phyloP scores from a whole-genome alignment of 2,329 filamentous ascomycete species.

The Neofusicoccum umdonicola region DNA sequence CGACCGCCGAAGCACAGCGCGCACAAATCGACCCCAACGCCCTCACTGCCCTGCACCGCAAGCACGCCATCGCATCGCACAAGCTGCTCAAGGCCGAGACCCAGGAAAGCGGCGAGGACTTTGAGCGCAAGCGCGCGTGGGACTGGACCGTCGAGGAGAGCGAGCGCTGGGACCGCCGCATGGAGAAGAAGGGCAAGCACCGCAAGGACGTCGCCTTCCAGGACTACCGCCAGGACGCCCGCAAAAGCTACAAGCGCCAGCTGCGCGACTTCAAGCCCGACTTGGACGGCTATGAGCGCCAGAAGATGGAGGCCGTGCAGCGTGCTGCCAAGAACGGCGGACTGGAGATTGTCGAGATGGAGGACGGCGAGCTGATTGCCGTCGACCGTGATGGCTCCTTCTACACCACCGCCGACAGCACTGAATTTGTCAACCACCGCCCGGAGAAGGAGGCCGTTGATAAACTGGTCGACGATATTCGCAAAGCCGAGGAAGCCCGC shows the following conservation, averaged over 20 bases:
- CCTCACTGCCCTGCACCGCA: constrained; percentile 1
- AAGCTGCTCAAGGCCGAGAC: constrained; percentile 92
- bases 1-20: constrained; percentile 7
- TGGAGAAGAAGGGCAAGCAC: constrained; percentile 79
- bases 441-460: constrained; percentile 87
- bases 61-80: constrained; percentile 4
- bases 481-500: constrained; percentile 82
- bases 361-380: constrained; percentile 88
- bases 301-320: constrained; percentile 82
- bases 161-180: constrained; percentile 87
- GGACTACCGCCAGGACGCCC: constrained; percentile 82
- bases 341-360: constrained; percentile 92
- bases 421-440: constrained; percentile 77
- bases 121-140: constrained; percentile 62
- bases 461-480: constrained; percentile 78
- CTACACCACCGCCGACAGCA: constrained; percentile 83
- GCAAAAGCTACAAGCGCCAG: constrained; percentile 92
- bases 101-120: constrained; percentile 81
- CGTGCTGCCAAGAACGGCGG: constrained; percentile 80
- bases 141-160: constrained; percentile 9
- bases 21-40: neutral
- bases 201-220: constrained; percentile 85
- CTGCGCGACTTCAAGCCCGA: constrained; percentile 73
- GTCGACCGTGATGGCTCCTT: constrained; percentile 89
- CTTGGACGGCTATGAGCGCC: constrained; percentile 78